Percentiles rank a stretch among this genome's conserved stretches.
These are phyloP conservation scores for Solanum dulcamara DNA, from an alignment of 257 asterid genomes.

Conservation along the genomic window DNA sequence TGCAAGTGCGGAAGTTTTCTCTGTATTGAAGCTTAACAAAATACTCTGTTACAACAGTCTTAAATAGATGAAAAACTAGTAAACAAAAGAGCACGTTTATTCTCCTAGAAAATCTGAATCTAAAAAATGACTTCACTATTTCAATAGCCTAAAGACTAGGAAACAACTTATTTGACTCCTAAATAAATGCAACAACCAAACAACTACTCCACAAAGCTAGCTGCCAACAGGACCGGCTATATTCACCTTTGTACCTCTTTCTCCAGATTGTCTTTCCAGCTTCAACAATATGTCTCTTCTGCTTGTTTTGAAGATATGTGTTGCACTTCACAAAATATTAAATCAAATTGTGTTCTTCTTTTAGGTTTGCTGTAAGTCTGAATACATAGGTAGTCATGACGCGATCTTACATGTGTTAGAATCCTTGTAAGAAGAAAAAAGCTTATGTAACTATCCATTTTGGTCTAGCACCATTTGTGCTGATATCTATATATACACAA, in stretches of 20 bases:
- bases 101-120: no score
- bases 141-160: no score
- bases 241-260: background rate
- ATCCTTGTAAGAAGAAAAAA: background rate
- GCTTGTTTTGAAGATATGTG: background rate
- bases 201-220: no score
- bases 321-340: background rate
- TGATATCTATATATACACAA: background rate
- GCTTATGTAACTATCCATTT: background rate
- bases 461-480: background rate
- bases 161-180: no score
- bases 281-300: background rate
- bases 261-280: background rate
- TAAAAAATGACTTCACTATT: no score
- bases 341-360: background rate
- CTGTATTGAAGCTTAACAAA: no score
- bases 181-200: no score
- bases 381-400: background rate
- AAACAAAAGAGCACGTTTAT: no score
- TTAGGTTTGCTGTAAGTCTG: background rate
- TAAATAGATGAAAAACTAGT: no score
- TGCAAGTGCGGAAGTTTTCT: no score
- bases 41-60: no score
- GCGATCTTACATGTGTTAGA: background rate
- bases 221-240: background rate